phyloP scores from a whole-genome alignment of 75 land plant species.

The Pinus albicaulis region DNA sequence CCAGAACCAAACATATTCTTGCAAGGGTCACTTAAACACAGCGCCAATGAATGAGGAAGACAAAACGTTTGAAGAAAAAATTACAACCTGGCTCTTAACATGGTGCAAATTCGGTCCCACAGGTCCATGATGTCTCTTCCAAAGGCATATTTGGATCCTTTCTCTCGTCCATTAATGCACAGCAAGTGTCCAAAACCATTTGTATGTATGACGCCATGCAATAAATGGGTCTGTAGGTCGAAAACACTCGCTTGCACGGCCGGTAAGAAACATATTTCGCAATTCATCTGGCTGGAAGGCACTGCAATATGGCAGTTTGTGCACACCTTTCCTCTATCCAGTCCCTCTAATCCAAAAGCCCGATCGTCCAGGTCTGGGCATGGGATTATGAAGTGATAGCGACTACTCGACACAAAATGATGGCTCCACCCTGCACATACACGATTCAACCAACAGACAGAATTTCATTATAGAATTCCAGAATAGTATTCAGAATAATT shows the following conservation, averaged over 20 bases:
- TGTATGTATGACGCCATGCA: conserved; percentile 89
- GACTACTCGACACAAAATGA: conserved; percentile 66
- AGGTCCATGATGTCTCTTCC: conserved; percentile 88
- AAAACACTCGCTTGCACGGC: not conserved
- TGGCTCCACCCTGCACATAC: conserved; percentile 71
- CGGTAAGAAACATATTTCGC: too few relatives aligned
- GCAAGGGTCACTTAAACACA: too few relatives aligned
- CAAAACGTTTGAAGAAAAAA: too few relatives aligned
- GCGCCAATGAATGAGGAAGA: too few relatives aligned
- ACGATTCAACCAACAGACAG: too few relatives aligned
- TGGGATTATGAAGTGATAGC: conserved; percentile 71
- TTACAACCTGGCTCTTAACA: conserved; percentile 50
- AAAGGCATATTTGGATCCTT: conserved; percentile 10
- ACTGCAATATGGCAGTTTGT: too few relatives aligned
- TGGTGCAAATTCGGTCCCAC: conserved; percentile 85
- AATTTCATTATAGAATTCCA: too few relatives aligned
- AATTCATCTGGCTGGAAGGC: too few relatives aligned
- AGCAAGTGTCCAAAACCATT: conserved; percentile 93
- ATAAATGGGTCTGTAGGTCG: conserved; percentile 25
- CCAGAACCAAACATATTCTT: too few relatives aligned
- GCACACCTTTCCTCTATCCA: not conserved
- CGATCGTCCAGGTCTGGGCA: not conserved
- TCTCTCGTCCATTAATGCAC: conserved; percentile 78
- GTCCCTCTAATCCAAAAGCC: not conserved
- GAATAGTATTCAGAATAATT: too few relatives aligned